Evolutionary conservation across 2,329 filamentous ascomycete genomes (phyloP).

Genomic region (Microsporum audouinii): DNA sequence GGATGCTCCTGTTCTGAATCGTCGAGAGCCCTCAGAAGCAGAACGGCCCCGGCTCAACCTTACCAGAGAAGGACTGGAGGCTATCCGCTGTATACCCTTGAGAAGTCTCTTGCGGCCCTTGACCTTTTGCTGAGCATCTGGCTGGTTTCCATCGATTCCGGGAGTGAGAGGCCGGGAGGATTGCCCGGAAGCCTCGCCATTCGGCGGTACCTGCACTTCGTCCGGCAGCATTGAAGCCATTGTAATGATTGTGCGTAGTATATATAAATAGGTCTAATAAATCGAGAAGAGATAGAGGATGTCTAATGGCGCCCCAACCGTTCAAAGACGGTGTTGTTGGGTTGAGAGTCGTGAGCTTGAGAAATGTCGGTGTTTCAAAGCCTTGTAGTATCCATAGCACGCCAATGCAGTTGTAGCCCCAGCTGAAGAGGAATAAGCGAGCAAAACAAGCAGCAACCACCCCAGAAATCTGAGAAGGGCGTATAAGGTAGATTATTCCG

Average conservation of each 20-base stretch:
- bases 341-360: background rate
- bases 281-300: background rate
- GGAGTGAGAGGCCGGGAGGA: background rate
- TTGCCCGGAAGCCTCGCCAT: conserved; percentile 17
- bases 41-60: conserved; percentile 54
- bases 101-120: conserved; percentile 61
- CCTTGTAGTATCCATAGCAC: background rate
- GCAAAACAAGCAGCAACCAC: background rate
- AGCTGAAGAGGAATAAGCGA: background rate
- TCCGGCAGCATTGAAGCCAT: conserved; percentile 24
- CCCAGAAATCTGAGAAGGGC: background rate
- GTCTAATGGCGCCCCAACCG: background rate
- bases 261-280: background rate
- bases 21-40: conserved; percentile 48
- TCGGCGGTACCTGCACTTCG: conserved; percentile 24
- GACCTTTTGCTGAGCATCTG: conserved; percentile 41
- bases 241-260: background rate
- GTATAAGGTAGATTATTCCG: background rate
- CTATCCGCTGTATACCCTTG: conserved; percentile 65
- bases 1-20: conserved; percentile 45
- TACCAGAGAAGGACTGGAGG: conserved; percentile 63
- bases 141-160: background rate
- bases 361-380: background rate
- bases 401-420: background rate
- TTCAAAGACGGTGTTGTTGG: background rate